Base-by-base conservation (phyloP, 306 rosid species). In the Corylus avellana region DNA sequence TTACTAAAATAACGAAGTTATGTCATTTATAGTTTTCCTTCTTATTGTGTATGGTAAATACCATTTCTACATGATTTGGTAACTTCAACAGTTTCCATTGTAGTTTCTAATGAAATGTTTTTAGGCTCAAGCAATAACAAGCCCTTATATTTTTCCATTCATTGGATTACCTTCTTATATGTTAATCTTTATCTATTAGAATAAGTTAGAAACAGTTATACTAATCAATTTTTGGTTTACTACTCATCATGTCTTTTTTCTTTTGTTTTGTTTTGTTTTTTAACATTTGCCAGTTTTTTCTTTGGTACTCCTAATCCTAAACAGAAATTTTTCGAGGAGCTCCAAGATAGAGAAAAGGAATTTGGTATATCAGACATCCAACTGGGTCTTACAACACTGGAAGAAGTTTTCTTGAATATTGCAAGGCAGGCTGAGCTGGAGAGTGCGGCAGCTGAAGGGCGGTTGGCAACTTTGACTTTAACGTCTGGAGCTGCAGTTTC, bases 321-420 rank as follows among this genome's bases (percentile, higher is more conserved):
- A 29, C 89, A 94, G 98, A 84, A 80, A 0, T 94, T 91, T 80
- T 94, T 92, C 16, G 81, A 71, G 7, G 96, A 91, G 78, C 96
- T 95, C 49, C 86, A 94, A 84, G 88, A 90, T 54, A 89, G 85
- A 89, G 86, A 87, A 70, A 72, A 17, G 25, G 95, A 94, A 75
- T 89, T 88, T 74, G 92, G 98, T 44, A 91, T 94, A 83, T 84
- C 91, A 17, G 92, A 91, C 85, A 86, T 92, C 80, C 97, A 92
- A 76, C 88, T 94, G 46, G 90, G 97, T 39, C 93, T 92, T 47
- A 73, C 98, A 32, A 95, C 94, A 75, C 98, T 95, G 2, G 96
- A 91, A 84, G 98, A 91, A 88, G 98, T 92, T 58, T 92, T 92
- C 91, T 84, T 92, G 86, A 95, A 88, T 71, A 89, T 92, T n/a